Conservation (phyloP, 169 alveolate species). For the Plasmodium vivax region DNA sequence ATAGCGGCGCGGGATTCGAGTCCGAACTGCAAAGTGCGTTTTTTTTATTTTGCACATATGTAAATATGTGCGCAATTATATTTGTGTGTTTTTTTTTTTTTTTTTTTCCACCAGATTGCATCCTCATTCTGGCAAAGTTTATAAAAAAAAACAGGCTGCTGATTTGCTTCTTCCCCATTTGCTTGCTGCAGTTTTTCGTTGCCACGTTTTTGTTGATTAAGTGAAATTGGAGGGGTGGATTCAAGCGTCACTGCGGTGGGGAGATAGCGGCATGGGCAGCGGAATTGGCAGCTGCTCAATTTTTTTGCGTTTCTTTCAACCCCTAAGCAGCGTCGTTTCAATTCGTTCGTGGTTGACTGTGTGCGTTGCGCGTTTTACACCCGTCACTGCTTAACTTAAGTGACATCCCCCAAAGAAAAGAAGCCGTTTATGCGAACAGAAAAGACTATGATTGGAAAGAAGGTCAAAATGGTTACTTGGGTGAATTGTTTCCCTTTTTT, state of each 20-base stretch:
- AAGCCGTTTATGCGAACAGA: neutral
- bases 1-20: neutral
- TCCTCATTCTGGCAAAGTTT: constrained; percentile 48
- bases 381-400: neutral
- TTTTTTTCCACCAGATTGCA: constrained; percentile 30
- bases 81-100: neutral
- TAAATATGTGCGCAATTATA: neutral
- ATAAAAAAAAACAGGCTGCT: constrained; percentile 35
- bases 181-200: constrained; percentile 47
- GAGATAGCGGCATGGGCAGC: neutral
- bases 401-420: neutral
- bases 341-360: neutral
- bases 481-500: neutral
- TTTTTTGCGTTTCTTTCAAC: neutral
- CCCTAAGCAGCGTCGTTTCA: neutral
- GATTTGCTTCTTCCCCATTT: constrained; percentile 66
- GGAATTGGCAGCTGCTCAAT: neutral
- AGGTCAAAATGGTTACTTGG: neutral
- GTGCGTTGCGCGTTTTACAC: neutral
- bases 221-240: neutral
- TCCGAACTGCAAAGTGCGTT: neutral
- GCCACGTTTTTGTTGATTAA: constrained; percentile 52
- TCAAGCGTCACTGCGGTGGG: neutral
- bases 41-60: neutral
- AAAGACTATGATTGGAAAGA: neutral